A percentile compares a stretch with the other conserved stretches of the same genome.
Evolutionary conservation across 306 rosid species (phyloP).

Genomic region (Cicer arietinum): DNA sequence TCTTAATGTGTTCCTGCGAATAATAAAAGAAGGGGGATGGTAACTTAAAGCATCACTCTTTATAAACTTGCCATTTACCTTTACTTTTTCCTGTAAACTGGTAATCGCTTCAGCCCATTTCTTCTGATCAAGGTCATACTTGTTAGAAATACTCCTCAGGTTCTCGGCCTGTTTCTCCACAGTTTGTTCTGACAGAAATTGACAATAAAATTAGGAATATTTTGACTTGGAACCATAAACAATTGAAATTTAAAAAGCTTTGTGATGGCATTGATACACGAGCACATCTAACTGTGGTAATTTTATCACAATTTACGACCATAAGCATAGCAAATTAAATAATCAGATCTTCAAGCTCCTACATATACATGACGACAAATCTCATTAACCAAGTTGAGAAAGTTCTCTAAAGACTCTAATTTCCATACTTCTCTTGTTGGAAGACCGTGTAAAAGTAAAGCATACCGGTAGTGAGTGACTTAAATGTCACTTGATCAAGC

Average conservation of each 20-base stretch:
- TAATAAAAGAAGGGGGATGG: background rate
- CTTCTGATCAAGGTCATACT: constrained; percentile 70
- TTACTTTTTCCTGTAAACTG: constrained; percentile 64
- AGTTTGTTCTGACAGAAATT: constrained; percentile 66
- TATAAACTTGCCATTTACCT: constrained; percentile 49
- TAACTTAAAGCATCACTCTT: constrained; percentile 21
- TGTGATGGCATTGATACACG: constrained; percentile 4
- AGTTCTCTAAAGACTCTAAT: constrained; percentile 14
- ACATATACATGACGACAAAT: constrained; percentile 7
- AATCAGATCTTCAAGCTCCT: constrained; percentile 23
- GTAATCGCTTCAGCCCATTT: constrained; percentile 65
- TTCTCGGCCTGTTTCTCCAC: constrained; percentile 75
- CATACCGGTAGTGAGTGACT: constrained; percentile 68
- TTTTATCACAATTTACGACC: constrained; percentile 29
- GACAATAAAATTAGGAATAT: constrained; percentile 35
- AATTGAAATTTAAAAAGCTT: constrained; percentile 11
- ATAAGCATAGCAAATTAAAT: constrained; percentile 30
- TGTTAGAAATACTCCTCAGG: constrained; percentile 61
- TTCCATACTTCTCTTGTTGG: constrained; percentile 13
- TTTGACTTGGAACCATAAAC: constrained; percentile 19
- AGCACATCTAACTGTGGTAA: constrained; percentile 4
- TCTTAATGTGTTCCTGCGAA: constrained; percentile 21
- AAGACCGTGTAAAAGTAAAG: background rate
- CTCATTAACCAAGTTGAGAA: background rate
- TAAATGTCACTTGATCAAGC: constrained; percentile 72